Conservation (phyloP, 805 yeast genomes). For the Saccharomyces eubayanus region DNA sequence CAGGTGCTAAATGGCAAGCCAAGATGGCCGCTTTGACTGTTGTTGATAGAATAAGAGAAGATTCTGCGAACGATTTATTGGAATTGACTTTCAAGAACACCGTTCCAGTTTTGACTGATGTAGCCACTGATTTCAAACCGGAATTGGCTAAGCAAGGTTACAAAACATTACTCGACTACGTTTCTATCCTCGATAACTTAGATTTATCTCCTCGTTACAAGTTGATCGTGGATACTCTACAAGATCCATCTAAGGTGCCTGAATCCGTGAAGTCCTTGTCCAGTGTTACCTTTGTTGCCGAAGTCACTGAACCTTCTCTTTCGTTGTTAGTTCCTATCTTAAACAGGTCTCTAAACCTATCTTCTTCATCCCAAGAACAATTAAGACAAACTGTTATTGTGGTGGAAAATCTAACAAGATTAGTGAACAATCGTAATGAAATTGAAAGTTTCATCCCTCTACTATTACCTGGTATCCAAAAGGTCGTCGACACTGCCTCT, state of each 20-base stretch:
- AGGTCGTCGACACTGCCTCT: constrained; percentile 82
- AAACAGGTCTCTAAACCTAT: constrained; percentile 75
- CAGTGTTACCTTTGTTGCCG: constrained; percentile 94
- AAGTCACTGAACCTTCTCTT: constrained; percentile 93
- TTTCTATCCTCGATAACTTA: constrained; percentile 80
- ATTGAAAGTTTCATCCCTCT: constrained; percentile 81
- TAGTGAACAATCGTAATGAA: constrained; percentile 88
- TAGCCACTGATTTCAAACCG: constrained; percentile 92
- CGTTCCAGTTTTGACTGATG: constrained; percentile 79
- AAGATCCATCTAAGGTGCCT: constrained; percentile 83
- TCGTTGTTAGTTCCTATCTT: constrained; percentile 86
- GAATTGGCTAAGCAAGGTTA: constrained; percentile 85
- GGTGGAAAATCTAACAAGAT: constrained; percentile 88
- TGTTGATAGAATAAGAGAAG: constrained; percentile 66
- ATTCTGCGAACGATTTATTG: constrained; percentile 75
- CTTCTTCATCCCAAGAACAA: constrained; percentile 87
- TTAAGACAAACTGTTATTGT: constrained; percentile 94
- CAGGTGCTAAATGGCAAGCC: constrained; percentile 86
- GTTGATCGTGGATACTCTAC: constrained; percentile 76
- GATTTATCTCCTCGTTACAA: constrained; percentile 84
- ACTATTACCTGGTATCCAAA: constrained; percentile 84
- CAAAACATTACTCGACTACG: constrained; percentile 59
- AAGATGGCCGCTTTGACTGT: constrained; percentile 71
- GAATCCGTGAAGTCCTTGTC: constrained; percentile 82
- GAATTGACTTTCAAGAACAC: constrained; percentile 72